These are phyloP conservation scores for Chrysosphaeria jannelii DNA, from an alignment of 2,329 filamentous ascomycete species.

Conservation along the genomic window DNA sequence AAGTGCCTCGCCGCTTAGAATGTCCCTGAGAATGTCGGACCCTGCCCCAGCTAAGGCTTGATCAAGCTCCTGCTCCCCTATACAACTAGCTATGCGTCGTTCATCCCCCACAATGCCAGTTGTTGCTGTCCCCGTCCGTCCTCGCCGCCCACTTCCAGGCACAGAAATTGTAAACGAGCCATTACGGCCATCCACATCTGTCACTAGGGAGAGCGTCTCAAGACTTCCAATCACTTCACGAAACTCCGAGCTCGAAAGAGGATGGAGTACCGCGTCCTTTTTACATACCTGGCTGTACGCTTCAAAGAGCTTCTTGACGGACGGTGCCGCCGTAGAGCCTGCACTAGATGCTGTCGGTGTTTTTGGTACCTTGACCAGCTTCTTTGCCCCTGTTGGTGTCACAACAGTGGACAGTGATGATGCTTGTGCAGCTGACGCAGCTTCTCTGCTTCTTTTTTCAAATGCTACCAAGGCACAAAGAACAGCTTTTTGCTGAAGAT, in stretches of 20 bases:
- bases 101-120: slow-evolving; percentile 34
- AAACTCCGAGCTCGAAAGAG: slow-evolving; percentile 75
- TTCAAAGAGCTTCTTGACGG: slow-evolving; percentile 56
- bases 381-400: slow-evolving; percentile 2
- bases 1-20: slow-evolving; percentile 28
- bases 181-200: slow-evolving; percentile 35
- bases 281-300: slow-evolving; percentile 63
- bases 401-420: slow-evolving; percentile 1
- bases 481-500: slow-evolving; percentile 87
- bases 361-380: slow-evolving; percentile 3
- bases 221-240: slow-evolving; percentile 71
- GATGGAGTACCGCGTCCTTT: slow-evolving; percentile 64
- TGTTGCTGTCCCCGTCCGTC: slow-evolving; percentile 20
- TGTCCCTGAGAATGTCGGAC: slow-evolving; percentile 28
- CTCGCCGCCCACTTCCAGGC: slow-evolving; percentile 18
- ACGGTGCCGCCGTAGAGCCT: slow-evolving; percentile 27
- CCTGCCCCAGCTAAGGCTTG: slow-evolving; percentile 33
- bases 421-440: slow-evolving; percentile 10
- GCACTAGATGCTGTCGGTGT: slow-evolving; percentile 21
- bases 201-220: slow-evolving; percentile 62
- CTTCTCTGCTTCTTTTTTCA: slow-evolving; percentile 39
- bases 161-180: slow-evolving; percentile 40
- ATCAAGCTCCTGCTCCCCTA: slow-evolving; percentile 52
- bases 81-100: slow-evolving; percentile 46
- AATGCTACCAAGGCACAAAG: slow-evolving; percentile 66